A percentile compares a stretch with the other conserved stretches of the same genome.
phyloP scores from a whole-genome alignment of 495 filamentous ascomycete species.

The Paragyromitra xinjiangensis region DNA sequence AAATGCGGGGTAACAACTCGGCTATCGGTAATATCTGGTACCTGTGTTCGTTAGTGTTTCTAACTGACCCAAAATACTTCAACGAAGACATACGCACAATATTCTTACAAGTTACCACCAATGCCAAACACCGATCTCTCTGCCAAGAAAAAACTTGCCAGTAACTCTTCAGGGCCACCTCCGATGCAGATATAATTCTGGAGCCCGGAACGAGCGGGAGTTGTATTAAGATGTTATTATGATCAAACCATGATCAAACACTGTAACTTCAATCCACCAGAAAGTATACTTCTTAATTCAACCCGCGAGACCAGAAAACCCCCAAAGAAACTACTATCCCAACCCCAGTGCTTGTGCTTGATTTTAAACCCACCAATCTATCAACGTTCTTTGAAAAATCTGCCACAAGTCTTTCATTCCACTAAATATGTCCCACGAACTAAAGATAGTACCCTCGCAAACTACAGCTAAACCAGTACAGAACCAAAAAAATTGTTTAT shows the following conservation, averaged over 20 bases:
- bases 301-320: not conserved
- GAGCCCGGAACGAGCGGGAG: slow-evolving; percentile 15
- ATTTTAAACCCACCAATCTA: not conserved
- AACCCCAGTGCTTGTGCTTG: not conserved
- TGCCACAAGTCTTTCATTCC: too few species aligned
- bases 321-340: not conserved
- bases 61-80: too few species aligned
- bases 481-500: too few species aligned
- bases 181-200: slow-evolving; percentile 21
- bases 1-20: slow-evolving; percentile 33
- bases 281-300: not conserved
- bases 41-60: not conserved
- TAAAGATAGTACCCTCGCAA: too few species aligned
- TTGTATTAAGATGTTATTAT: not conserved
- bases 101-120: not conserved
- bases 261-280: not conserved
- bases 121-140: not conserved
- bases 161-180: slow-evolving; percentile 16
- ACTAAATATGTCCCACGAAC: too few species aligned
- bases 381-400: too few species aligned
- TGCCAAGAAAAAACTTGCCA: slow-evolving; percentile 4
- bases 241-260: not conserved
- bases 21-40: not conserved
- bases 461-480: too few species aligned
- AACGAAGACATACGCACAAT: too few species aligned